These are phyloP conservation scores for Neoboletus brunneissimus DNA, from an alignment of 768 basidiomycete genomes.

Conservation along the genomic window DNA sequence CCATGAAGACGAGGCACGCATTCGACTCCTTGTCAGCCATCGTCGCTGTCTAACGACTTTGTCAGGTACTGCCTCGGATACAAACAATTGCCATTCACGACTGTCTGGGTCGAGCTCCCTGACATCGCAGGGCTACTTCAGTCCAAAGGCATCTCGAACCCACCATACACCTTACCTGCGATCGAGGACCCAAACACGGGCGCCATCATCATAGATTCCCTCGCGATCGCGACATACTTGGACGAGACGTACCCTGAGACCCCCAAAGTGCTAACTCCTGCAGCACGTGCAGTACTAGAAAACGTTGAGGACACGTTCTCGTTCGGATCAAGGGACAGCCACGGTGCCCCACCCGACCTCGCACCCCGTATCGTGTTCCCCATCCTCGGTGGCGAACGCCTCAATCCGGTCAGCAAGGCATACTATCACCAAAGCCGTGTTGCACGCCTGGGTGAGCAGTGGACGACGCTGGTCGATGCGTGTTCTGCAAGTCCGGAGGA, in stretches of 20 bases:
- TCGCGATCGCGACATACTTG: conserved; percentile 48
- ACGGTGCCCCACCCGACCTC: background rate
- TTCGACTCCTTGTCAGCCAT: too few species aligned
- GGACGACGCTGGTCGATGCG: conserved; percentile 30
- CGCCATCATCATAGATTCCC: conserved; percentile 40
- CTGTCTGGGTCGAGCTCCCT: conserved; percentile 34
- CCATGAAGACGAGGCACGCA: conserved; percentile 14
- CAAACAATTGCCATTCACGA: conserved; percentile 12
- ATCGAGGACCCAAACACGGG: conserved; percentile 47
- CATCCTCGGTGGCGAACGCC: conserved; percentile 22
- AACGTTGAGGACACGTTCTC: conserved; percentile 25
- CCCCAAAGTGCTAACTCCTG: conserved; percentile 37
- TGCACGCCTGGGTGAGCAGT: conserved; percentile 34
- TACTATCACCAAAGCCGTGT: conserved; percentile 42
- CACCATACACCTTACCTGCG: conserved; percentile 44
- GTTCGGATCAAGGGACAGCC: background rate
- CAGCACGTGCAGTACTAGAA: conserved; percentile 33
- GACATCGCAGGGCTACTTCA: conserved; percentile 39
- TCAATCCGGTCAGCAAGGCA: conserved; percentile 34
- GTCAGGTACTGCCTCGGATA: conserved; percentile 16
- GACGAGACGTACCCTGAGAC: conserved; percentile 48
- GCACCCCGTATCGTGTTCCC: conserved; percentile 18
- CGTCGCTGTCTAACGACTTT: background rate
- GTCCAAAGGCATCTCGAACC: conserved; percentile 25
- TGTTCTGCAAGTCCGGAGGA: conserved; percentile 25